These are phyloP conservation scores for Phytophthora rubi DNA, from an alignment of 352 stramenopile species.

Conservation along the genomic window DNA sequence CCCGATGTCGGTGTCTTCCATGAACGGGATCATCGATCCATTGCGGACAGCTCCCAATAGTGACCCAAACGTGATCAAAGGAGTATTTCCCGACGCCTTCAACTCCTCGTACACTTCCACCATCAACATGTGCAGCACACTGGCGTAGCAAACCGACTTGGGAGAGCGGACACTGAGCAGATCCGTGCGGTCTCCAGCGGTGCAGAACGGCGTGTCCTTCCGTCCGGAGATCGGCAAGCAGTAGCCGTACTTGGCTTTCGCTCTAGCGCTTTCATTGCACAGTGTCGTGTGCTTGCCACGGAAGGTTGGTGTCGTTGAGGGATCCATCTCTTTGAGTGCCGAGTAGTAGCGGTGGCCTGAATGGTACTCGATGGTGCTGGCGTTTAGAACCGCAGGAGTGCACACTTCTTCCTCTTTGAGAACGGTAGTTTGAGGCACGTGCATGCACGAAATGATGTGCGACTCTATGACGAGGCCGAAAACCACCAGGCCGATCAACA, in stretches of 20 bases:
- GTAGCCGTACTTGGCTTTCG: constrained; percentile 30
- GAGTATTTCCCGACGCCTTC: constrained; percentile 26
- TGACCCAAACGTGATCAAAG: constrained; percentile 51
- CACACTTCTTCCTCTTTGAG: constrained; percentile 11
- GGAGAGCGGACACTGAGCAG: constrained; percentile 36
- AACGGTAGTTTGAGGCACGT: background rate
- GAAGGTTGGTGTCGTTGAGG: constrained; percentile 33
- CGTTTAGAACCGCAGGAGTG: constrained; percentile 13
- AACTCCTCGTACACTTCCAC: constrained; percentile 63
- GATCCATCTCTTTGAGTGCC: constrained; percentile 26
- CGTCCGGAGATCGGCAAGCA: constrained; percentile 60
- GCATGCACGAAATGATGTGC: background rate
- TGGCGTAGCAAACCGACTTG: constrained; percentile 51
- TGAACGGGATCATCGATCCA: constrained; percentile 60
- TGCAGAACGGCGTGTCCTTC: constrained; percentile 56
- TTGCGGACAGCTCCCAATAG: constrained; percentile 59
- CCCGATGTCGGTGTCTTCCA: constrained; percentile 59
- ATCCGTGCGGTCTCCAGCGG: constrained; percentile 47
- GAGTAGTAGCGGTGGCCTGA: constrained; percentile 28
- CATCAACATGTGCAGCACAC: constrained; percentile 63
- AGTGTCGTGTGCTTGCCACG: constrained; percentile 24
- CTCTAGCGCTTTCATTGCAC: constrained; percentile 18
- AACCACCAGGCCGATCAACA: background rate
- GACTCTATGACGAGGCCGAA: constrained; percentile 2
- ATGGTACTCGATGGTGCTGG: constrained; percentile 28